Conservation (phyloP, 371 early-diverging fungal genomes). For the Circinella umbellata region DNA sequence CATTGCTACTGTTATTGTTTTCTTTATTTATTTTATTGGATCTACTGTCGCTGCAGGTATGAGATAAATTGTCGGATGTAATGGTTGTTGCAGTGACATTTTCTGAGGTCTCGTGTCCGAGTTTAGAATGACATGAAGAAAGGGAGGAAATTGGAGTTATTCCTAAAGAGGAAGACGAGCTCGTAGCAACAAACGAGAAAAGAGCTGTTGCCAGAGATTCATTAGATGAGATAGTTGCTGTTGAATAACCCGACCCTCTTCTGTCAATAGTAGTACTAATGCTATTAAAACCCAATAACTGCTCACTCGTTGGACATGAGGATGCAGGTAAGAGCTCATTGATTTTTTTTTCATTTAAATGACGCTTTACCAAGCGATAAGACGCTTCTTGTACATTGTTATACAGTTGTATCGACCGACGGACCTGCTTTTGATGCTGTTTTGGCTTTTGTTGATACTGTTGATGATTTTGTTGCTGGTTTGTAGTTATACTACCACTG, state of each 20-base stretch:
- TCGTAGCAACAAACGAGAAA: neutral
- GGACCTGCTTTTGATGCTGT: neutral
- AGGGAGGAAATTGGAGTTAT: constrained; percentile 3
- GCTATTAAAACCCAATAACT: constrained; percentile 1
- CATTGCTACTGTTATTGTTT: no score
- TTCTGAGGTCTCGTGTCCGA: neutral
- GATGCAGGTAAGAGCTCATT: neutral
- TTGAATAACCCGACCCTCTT: constrained; percentile 5
- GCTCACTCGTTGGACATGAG: constrained; percentile 6
- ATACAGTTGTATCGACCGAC: neutral
- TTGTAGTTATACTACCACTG: neutral
- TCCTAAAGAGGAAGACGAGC: neutral
- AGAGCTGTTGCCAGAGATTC: constrained; percentile 6
- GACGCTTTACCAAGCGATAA: neutral
- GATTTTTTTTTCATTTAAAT: neutral
- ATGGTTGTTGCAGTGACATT: neutral
- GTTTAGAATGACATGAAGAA: constrained; percentile 12
- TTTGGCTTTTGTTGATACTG: neutral
- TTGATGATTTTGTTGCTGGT: neutral
- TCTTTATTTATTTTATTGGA: no score
- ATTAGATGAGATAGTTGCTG: constrained; percentile 1
- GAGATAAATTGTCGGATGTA: neutral
- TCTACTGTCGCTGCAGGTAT: no score
- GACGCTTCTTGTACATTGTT: neutral
- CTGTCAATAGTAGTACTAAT: neutral